phyloP scores from a whole-genome alignment of 139 green algal species.

The Picochlorum costavermella region DNA sequence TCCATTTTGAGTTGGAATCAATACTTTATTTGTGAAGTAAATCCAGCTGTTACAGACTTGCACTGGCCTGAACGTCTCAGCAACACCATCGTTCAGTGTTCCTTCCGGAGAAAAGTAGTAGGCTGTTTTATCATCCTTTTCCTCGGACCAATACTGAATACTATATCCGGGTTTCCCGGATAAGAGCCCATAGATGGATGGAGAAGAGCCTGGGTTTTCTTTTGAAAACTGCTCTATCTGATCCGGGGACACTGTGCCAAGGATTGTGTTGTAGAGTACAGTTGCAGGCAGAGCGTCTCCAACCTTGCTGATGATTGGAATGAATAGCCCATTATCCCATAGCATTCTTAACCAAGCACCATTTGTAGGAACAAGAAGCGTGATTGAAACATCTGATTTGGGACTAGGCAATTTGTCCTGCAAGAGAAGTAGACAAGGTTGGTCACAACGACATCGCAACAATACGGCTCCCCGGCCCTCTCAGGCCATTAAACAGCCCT shows the following conservation, averaged over 20 bases:
- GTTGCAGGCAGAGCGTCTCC: conserved; percentile 3
- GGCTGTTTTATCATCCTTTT: neutral
- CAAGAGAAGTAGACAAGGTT: neutral
- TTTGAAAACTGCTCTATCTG: neutral
- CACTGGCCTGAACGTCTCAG: neutral
- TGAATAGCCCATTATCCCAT: conserved; percentile 19
- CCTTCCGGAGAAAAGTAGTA: neutral
- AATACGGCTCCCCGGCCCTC: too few relatives aligned
- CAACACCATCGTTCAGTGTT: conserved; percentile 1
- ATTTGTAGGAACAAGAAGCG: conserved; percentile 26
- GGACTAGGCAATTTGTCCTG: conserved; percentile 21
- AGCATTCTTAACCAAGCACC: conserved; percentile 16
- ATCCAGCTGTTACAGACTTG: conserved; percentile 14
- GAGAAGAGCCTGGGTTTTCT: neutral
- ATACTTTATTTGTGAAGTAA: conserved; percentile 24
- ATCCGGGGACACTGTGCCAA: conserved; percentile 1
- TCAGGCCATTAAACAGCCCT: too few relatives aligned
- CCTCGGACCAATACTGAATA: neutral
- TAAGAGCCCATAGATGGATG: conserved; percentile 1
- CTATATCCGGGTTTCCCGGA: neutral
- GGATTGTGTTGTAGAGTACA: conserved; percentile 5
- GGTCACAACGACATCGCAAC: neutral
- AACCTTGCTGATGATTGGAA: conserved; percentile 3
- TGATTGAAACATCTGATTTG: conserved; percentile 10
- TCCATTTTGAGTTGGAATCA: conserved; percentile 11